phyloP scores from a whole-genome alignment of 352 stramenopile species.

The Phytophthora pinifolia region DNA sequence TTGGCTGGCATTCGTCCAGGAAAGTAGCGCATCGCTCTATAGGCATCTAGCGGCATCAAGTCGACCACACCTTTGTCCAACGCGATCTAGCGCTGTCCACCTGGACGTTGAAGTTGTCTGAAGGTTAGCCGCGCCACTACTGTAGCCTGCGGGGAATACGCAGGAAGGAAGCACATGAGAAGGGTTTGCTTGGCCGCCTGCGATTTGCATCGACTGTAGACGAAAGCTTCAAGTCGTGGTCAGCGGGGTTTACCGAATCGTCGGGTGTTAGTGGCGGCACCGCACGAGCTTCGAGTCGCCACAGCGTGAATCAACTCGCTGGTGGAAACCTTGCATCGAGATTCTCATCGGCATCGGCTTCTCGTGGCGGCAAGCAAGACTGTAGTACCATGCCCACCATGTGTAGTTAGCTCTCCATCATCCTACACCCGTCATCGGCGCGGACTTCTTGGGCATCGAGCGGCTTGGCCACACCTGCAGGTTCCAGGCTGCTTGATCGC shows the following conservation, averaged over 20 bases:
- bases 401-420: slow-evolving; percentile 8
- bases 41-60: slow-evolving; percentile 3
- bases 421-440: too few species aligned
- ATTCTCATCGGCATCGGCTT: slow-evolving; percentile 9
- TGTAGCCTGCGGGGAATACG: too few species aligned
- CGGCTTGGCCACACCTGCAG: too few species aligned
- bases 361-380: slow-evolving; percentile 12
- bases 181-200: too few species aligned
- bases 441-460: too few species aligned
- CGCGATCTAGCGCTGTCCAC: not conserved
- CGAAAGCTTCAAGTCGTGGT: too few species aligned
- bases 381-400: slow-evolving; percentile 6
- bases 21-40: too few species aligned
- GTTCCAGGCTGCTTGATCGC: slow-evolving; percentile 1
- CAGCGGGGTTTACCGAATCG: slow-evolving; percentile 5
- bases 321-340: slow-evolving; percentile 18
- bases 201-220: too few species aligned
- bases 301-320: slow-evolving; percentile 18
- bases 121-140: too few species aligned
- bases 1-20: too few species aligned
- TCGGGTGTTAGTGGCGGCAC: slow-evolving; percentile 2
- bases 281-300: not conserved
- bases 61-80: not conserved
- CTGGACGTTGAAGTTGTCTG: slow-evolving; percentile 1
- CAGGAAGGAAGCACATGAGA: too few species aligned